Base-by-base conservation (phyloP, 768 basidiomycete genomes). In the Fomitopsis pulvina region DNA sequence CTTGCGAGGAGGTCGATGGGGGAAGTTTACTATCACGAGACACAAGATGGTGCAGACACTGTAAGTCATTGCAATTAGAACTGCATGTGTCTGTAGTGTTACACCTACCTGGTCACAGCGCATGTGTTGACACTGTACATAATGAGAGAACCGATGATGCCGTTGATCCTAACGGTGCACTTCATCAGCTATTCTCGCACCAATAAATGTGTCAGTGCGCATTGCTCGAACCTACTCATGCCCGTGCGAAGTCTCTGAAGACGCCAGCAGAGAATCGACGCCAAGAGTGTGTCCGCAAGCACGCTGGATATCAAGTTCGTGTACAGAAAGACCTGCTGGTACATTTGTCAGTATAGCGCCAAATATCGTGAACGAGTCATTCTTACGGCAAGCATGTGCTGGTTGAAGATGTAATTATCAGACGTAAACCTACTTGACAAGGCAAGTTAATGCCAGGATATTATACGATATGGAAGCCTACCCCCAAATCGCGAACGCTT, bases 111-210 rank as follows among this genome's bases (percentile, higher is more conserved):
- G 11, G 62, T 63, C 43, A 63, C 48, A 30, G 53, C 52, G 18
- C 62, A 58, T 4, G 58, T 60, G 40, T 61, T 60, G 25, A 61
- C 48, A 37, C 57, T 58, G 52, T 61, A 63, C 40, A 60, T 25
- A 41, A 61, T 61, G 14, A 63, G 52, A 14, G 47, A 42, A 4
- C 48, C 47, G 16, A 61, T 50, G 16, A 57, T 47, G 18, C 56
- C 57, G 25, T 57, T 46, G n/a, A 58, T 57, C 48, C 60, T 59
- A 18, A 44, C 22, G 7, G 26, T 20, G 12, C 14, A 20, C 38
- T 25, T 37, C 30, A 32, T 16, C 30, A 32, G 7, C 30, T 7
- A 32, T 26, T 7, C 18, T 5, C 9, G 26, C 10, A 25, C 24
- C 16, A 44, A 24, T 14, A 9, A 25, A 22, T 12, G 25, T 6